Base-by-base conservation (phyloP, 805 yeast species). In the Saturnispora bothae region DNA sequence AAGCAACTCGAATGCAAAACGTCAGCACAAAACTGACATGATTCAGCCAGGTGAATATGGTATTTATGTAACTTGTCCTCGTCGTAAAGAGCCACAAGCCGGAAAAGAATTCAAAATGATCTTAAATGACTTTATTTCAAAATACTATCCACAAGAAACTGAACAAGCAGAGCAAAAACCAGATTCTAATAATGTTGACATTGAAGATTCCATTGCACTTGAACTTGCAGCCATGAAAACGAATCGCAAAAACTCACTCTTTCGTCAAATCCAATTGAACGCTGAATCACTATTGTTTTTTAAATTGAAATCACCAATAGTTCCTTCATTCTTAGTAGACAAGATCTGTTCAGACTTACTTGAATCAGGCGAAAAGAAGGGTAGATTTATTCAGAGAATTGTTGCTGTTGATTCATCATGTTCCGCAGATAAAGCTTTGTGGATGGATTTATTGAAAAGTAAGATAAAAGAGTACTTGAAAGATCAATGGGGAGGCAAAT, bases 41-140 rank as follows among this genome's bases (percentile, higher is more conserved):
- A 58, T 88, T 15, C 96, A 88, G 50, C 95, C 96, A 0, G 80
- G 80, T 28, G 82, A 92, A 39, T 63, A 78, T 28, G 98, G 98
- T 0, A 68, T 92, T 1, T 92, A 83, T 58, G 95, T 86, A 10
- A 83, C 97, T 0, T 89, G 96, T 57, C 73, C 76, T 35, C 69
- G 95, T 48, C 80, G 81, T 28, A 76, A 78, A 42, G 98, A 92
- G 56, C 68, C 68, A 38, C 76, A 71, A 38, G 84, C 94, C 43
- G 69, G 79, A n/a, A 75, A 74, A 45, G 96, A 86, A 54, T 60
- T 86, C 48, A 65, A 71, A 43, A 57, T 64, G 40, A 53, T 84
- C 8, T 68, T 86, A 30, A 60, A 63, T 35, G 84, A 78, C 15
- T 68, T 71, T 32, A 46, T 69, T 12, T 68, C 68, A 38, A 69